phyloP scores from a whole-genome alignment of 768 basidiomycete species.

The Kwoniella heveanensis region DNA sequence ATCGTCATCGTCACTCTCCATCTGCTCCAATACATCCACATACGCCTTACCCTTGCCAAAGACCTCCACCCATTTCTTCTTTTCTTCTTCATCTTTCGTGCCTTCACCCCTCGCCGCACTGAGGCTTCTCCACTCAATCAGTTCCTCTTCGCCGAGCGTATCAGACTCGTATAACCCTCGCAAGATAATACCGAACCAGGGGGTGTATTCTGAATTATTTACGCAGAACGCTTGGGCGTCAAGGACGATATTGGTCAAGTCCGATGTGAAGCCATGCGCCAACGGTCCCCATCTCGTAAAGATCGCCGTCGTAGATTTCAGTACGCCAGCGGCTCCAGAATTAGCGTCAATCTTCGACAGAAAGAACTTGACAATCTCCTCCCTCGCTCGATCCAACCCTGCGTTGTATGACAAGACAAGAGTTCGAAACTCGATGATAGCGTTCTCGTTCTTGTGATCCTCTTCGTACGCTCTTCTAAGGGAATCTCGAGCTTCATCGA shows the following conservation, averaged over 20 bases:
- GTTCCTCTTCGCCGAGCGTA: slow-evolving; percentile 84
- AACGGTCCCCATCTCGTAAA: slow-evolving; percentile 79
- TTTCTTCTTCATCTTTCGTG: slow-evolving; percentile 70
- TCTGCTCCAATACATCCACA: slow-evolving; percentile 49
- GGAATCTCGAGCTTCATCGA: slow-evolving; percentile 62
- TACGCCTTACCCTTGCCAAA: slow-evolving; percentile 44
- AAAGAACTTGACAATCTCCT: slow-evolving; percentile 83
- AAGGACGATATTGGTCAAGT: slow-evolving; percentile 76
- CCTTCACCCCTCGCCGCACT: slow-evolving; percentile 62
- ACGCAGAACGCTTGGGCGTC: slow-evolving; percentile 58
- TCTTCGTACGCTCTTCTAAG: slow-evolving; percentile 91
- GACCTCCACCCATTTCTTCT: slow-evolving; percentile 46
- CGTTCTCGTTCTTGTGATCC: slow-evolving; percentile 87
- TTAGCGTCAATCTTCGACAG: slow-evolving; percentile 71
- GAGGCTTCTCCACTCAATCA: slow-evolving; percentile 76
- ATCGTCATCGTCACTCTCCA: slow-evolving; percentile 48
- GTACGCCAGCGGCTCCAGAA: slow-evolving; percentile 64
- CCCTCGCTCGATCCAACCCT: slow-evolving; percentile 76
- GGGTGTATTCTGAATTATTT: slow-evolving; percentile 60
- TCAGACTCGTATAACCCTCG: slow-evolving; percentile 88
- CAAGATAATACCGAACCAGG: slow-evolving; percentile 81
- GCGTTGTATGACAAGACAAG: slow-evolving; percentile 97
- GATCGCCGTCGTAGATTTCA: slow-evolving; percentile 67
- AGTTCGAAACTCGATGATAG: slow-evolving; percentile 90
- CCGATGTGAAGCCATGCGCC: slow-evolving; percentile 72